phyloP scores from a whole-genome alignment of 139 green algal species.

The Pseudopediastrum boryanum region DNA sequence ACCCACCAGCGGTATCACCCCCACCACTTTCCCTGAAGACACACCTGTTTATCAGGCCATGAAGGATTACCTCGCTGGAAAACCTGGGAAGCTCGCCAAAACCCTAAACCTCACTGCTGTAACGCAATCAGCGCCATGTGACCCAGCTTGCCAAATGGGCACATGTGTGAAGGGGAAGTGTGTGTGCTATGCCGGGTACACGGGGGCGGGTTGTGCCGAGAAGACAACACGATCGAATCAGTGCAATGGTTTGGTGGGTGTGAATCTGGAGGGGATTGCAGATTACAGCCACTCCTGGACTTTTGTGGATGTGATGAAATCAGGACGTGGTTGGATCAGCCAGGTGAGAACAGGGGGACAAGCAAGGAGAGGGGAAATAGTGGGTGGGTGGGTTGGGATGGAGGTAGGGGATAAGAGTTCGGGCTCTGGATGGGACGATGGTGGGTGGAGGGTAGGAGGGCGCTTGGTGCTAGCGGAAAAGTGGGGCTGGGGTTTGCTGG shows the following conservation, averaged over 20 bases:
- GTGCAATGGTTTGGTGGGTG: slow-evolving; percentile 27
- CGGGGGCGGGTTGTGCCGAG: not conserved
- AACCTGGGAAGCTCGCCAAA: not conserved
- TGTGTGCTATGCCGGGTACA: slow-evolving; percentile 39
- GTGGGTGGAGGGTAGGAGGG: too few species aligned
- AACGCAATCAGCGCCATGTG: not conserved
- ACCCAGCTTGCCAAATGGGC: not conserved
- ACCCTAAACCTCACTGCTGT: not conserved
- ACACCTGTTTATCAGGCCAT: not conserved
- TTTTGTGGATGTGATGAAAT: slow-evolving; percentile 40
- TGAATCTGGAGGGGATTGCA: slow-evolving; percentile 36
- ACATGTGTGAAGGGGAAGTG: slow-evolving; percentile 8
- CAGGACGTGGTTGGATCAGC: slow-evolving; percentile 19
- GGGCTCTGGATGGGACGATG: too few species aligned
- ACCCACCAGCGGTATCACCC: not conserved
- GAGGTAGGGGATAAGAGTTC: too few species aligned
- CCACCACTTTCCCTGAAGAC: not conserved
- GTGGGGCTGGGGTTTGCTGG: too few species aligned
- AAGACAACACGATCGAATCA: slow-evolving; percentile 1
- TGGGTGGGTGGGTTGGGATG: too few species aligned
- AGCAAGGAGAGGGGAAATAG: too few species aligned
- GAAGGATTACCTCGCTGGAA: not conserved
- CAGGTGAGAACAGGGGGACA: too few species aligned
- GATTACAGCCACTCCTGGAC: slow-evolving; percentile 40
- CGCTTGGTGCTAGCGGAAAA: too few species aligned